Evolutionary conservation across 495 filamentous ascomycete genomes (phyloP), one percentile per base, ranked within the genome.

Genomic region (Parathielavia hyrcaniae): DNA sequence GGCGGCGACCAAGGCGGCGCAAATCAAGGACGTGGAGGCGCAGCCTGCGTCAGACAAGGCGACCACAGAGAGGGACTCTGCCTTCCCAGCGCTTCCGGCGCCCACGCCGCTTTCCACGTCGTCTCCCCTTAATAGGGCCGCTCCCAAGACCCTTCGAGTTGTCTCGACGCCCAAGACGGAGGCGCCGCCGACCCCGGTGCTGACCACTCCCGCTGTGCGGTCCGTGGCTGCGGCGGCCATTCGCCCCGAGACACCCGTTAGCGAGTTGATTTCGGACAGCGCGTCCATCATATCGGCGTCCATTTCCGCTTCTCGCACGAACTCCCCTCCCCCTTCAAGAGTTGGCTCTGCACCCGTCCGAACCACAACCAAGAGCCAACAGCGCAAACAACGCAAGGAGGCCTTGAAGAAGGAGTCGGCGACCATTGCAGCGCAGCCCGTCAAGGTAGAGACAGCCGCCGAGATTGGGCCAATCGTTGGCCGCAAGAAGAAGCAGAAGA

Each of bases 401-500:
- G 79, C 75, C 35, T 77, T 83, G 61, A 87, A 88, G 59, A 81
- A 84, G 55, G 77, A 78, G 20, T 66, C 73, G 9, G 71, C 76
- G 14, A 64, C 71, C 45, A 75, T 85, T 57, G 70, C 77, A 10
- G 58, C 67, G 7, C 73, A 77, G 41, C 64, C 72, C 13, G 78
- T 83, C 58, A 86, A 89, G 60, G 71, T 77, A 5, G 77, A 81
- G 50, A 58, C 71, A 22, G 73, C 79, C 35, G 81, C 86, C 41
- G 88, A 92, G 61, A 80, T 81, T 46, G 89, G 82, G 0, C 90
- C 90, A 4, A 93, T 97, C 41, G 73, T 93, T 40, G 88, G 88
- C 32, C 77, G 90, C 39, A 95, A 95, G 74, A 92, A 92, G 73
- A 97, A 96, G 75, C 83, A 89, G 63, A 93, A 90, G 77, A 95